phyloP scores from a whole-genome alignment of 176 grass and related monocot genomes.

The Musa beccarii region DNA sequence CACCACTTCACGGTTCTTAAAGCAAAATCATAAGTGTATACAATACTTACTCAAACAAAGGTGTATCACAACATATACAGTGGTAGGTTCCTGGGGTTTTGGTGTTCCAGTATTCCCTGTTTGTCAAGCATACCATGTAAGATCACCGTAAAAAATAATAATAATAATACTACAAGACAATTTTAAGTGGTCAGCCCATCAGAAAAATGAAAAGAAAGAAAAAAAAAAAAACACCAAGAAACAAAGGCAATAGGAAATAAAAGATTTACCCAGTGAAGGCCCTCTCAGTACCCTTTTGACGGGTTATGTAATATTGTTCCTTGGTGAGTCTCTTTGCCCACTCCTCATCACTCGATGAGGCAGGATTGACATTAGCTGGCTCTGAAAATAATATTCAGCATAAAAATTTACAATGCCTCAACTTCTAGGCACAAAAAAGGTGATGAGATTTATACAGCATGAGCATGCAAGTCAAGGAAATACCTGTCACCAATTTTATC shows the following conservation, averaged over 20 bases:
- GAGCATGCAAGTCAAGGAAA: no score
- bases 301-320: slow-evolving; percentile 70
- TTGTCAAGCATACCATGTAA: neutral
- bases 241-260: neutral
- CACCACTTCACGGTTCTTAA: neutral
- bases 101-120: slow-evolving; percentile 44
- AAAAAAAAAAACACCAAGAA: neutral
- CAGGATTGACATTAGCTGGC: slow-evolving; percentile 25
- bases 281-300: slow-evolving; percentile 69
- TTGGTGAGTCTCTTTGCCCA: slow-evolving; percentile 62
- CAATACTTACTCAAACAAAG: slow-evolving; percentile 65
- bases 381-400: slow-evolving; percentile 4
- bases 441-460: neutral
- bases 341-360: slow-evolving; percentile 44
- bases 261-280: slow-evolving; percentile 69
- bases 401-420: neutral
- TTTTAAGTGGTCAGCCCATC: neutral
- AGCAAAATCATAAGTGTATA: neutral
- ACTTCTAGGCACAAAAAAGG: neutral
- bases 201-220: neutral
- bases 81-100: slow-evolving; percentile 55
- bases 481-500: no score
- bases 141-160: neutral
- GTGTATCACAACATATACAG: slow-evolving; percentile 68
- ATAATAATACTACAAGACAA: neutral